Conservation (phyloP, 345 rosid species). For the Aegle marmelos region DNA sequence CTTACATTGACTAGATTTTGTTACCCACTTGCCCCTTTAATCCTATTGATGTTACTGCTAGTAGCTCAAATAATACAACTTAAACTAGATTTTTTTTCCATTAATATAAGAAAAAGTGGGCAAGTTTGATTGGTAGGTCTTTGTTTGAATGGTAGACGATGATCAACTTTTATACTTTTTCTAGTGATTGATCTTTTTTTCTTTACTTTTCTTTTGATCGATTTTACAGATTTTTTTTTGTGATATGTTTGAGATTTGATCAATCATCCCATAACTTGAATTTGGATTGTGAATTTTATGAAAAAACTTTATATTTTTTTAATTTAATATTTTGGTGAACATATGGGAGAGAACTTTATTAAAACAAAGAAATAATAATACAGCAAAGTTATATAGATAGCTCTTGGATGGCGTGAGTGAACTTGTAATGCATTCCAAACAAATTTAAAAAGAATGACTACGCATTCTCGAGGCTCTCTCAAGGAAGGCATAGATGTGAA, state of each 20-base stretch:
- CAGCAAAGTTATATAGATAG: background rate
- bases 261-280: background rate
- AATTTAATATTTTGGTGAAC: background rate
- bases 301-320: too few species aligned
- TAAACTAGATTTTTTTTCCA: background rate
- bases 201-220: constrained; percentile 18
- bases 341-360: too few species aligned
- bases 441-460: background rate
- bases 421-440: background rate
- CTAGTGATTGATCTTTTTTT: background rate
- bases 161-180: constrained; percentile 27
- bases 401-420: background rate
- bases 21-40: constrained; percentile 19
- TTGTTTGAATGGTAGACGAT: constrained; percentile 45
- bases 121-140: constrained; percentile 28
- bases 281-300: background rate
- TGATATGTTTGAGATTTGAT: background rate
- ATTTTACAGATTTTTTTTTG: background rate
- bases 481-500: background rate
- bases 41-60: background rate
- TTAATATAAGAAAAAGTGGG: background rate
- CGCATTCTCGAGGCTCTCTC: constrained; percentile 3
- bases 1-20: constrained; percentile 23
- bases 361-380: background rate
- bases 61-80: background rate